Evolutionary conservation across 1,284 basidiomycete species (phyloP), one percentile per base, ranked within the genome.

Genomic region (Apiotrichum siamense): DNA sequence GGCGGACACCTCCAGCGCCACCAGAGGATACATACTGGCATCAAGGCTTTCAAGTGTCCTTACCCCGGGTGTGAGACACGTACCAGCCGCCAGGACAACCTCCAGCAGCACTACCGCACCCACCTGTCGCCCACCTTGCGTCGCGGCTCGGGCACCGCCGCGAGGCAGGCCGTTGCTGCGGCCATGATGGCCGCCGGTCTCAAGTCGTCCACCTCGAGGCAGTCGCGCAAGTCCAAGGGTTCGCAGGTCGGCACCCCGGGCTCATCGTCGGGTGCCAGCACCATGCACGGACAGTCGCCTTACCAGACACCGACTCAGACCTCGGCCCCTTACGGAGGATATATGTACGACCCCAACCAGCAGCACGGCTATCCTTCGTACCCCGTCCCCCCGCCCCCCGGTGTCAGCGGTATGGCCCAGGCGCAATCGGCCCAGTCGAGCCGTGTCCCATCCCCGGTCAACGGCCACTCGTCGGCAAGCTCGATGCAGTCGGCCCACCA

Each of bases 31-130:
- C 71, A 72, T 49, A 71, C 69, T 3, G 69, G 71, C 37, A 70
- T 72, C 44, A 73, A 72, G 62, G 71, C 69, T 25, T 70, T 71
- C 63, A 69, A 67, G 55, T 73, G 69, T 55, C 71, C 70, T 7
- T 71, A 65, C 59, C 71, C 69, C 13, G 69, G 67, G 11, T 72
- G 69, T 51, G 69, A 72, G 60, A 72, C 69, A 23, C 60, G 65
- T 49, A 72, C 68, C 18, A 70, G 65, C 49, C 56, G 70, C 36
- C 69, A 72, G 60, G 70, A 73, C 52, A 72, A 72, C 54, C 49
- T 72, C 15, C 69, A 72, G 51, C 71, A 72, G 57, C 71, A 73
- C 58, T 72, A 72, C 54, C 67, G 70, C 1, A 72, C 70, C 7
- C 70, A 72, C 46, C 52, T 72, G 12, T 71, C 69, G 18, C 70